A percentile compares a stretch with the other conserved stretches of the same genome.
These are phyloP conservation scores for Coemansia sp. DNA, from an alignment of 192 early-diverging fungal species.

Conservation along the genomic window DNA sequence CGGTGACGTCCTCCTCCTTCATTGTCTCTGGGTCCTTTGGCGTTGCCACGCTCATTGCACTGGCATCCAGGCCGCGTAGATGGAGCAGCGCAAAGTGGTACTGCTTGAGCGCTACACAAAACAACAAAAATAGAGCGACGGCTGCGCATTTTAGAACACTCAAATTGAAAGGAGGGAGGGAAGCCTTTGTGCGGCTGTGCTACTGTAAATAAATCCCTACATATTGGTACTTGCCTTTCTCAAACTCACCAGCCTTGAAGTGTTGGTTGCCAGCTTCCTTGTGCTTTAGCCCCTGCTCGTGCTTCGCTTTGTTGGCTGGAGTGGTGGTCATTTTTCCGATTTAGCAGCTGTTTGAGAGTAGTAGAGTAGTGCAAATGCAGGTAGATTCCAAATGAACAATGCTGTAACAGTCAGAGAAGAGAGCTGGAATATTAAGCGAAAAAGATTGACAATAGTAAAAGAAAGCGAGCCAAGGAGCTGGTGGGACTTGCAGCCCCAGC, in stretches of 20 bases:
- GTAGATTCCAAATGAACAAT: not conserved
- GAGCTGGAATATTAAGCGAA: no score
- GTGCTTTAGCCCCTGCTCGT: constrained; percentile 24
- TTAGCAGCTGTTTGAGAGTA: not conserved
- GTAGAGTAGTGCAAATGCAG: not conserved
- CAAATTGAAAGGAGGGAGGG: no score
- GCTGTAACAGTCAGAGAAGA: not conserved
- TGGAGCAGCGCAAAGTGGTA: constrained; percentile 44
- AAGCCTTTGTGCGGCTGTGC: no score
- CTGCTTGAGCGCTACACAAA: constrained; percentile 32
- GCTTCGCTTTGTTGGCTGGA: constrained; percentile 11
- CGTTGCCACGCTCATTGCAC: constrained; percentile 18
- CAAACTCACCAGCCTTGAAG: constrained; percentile 35
- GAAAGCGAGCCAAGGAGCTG: no score
- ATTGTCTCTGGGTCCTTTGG: constrained; percentile 19
- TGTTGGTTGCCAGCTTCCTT: constrained; percentile 34
- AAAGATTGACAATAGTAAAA: no score
- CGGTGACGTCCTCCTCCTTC: constrained; percentile 38
- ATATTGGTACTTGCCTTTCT: constrained; percentile 16
- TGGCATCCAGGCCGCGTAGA: constrained; percentile 36
- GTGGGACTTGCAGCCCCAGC: no score
- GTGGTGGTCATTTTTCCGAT: constrained; percentile 9
- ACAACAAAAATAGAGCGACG: not conserved
- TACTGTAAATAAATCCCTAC: not conserved
- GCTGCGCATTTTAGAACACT: not conserved